These are phyloP conservation scores for Euphrasia confusa DNA, from an alignment of 257 asterid genomes.

Conservation along the genomic window DNA sequence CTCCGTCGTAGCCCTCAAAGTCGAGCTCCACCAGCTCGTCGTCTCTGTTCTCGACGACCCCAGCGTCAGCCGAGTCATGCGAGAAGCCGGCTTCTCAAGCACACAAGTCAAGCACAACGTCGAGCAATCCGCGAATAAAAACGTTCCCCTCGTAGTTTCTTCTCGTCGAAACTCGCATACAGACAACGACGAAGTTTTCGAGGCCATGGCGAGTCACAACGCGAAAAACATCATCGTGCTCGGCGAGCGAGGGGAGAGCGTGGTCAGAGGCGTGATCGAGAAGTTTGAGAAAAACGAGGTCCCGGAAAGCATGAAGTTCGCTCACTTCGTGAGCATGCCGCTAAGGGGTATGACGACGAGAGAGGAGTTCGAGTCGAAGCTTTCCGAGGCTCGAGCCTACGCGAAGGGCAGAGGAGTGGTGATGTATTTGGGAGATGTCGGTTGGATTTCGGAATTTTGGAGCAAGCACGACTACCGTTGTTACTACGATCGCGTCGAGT, in stretches of 20 bases:
- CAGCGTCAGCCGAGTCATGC: slow-evolving; percentile 93
- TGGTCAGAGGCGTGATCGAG: slow-evolving; percentile 59
- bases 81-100: slow-evolving; percentile 93
- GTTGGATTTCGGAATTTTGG: slow-evolving; percentile 85
- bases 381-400: slow-evolving; percentile 61
- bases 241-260: slow-evolving; percentile 50
- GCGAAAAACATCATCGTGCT: slow-evolving; percentile 50
- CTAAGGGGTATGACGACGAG: slow-evolving; percentile 42
- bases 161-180: not conserved
- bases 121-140: slow-evolving; percentile 39
- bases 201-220: slow-evolving; percentile 56
- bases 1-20: slow-evolving; percentile 69
- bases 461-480: slow-evolving; percentile 48
- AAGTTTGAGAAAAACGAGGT: slow-evolving; percentile 59
- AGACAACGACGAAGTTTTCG: slow-evolving; percentile 34
- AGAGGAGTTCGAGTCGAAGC: slow-evolving; percentile 65
- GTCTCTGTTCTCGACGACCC: slow-evolving; percentile 90
- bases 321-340: slow-evolving; percentile 80
- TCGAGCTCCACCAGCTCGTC: slow-evolving; percentile 61
- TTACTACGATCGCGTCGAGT: slow-evolving; percentile 65
- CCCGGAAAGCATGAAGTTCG: slow-evolving; percentile 48
- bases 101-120: slow-evolving; percentile 75
- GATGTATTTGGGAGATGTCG: slow-evolving; percentile 76
- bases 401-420: slow-evolving; percentile 57
- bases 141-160: too few relatives aligned